These are phyloP conservation scores for Aureobasidium subglaciale DNA, from an alignment of 2,329 filamentous ascomycete genomes.

Conservation along the genomic window DNA sequence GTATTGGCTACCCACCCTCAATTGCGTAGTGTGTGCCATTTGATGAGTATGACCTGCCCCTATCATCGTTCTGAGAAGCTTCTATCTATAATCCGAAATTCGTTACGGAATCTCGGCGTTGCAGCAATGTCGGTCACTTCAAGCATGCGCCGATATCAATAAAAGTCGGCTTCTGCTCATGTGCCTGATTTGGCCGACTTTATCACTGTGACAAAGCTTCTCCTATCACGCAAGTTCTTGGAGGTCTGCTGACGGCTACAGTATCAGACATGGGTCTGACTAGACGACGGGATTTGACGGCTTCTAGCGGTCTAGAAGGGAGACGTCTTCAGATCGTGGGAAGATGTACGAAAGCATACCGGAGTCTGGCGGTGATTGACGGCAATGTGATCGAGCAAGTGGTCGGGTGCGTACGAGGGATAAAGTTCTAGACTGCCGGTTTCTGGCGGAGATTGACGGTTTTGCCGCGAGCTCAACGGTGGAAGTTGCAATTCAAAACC, in stretches of 20 bases:
- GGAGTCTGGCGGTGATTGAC: neutral
- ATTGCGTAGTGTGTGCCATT: neutral
- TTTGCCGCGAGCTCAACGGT: neutral
- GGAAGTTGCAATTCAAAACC: constrained; percentile 3
- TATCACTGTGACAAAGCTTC: neutral
- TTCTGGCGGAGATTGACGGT: constrained; percentile 2
- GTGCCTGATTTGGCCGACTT: neutral
- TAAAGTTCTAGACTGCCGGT: neutral
- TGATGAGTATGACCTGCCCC: neutral
- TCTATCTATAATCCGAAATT: too few species aligned
- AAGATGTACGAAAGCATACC: neutral
- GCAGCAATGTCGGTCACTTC: neutral
- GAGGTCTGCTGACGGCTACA: neutral
- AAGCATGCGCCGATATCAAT: neutral
- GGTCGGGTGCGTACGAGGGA: neutral
- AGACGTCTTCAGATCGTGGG: neutral
- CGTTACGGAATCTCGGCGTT: neutral
- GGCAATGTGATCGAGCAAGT: neutral
- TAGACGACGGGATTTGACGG: constrained; percentile 4
- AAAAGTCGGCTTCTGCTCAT: neutral
- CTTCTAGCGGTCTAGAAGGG: neutral
- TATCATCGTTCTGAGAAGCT: too few species aligned
- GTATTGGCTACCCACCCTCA: neutral
- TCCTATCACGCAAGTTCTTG: neutral
- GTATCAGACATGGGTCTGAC: neutral